Evolutionary conservation across 352 stramenopile species (phyloP).

Genomic region (Phytopythium sindhum): DNA sequence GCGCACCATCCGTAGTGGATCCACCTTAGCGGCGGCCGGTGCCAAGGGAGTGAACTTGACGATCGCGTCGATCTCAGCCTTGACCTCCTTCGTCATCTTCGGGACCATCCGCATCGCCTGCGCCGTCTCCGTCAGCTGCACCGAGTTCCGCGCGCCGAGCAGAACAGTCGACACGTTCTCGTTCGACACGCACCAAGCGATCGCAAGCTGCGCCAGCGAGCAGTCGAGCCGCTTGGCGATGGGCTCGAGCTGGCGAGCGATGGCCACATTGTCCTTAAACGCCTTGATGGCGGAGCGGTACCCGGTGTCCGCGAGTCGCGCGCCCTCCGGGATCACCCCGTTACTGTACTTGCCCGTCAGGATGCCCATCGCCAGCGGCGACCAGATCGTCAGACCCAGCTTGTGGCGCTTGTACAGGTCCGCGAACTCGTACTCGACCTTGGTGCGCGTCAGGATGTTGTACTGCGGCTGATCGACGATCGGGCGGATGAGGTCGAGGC

Average conservation of each 20-base stretch:
- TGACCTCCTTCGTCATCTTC: constrained; percentile 45
- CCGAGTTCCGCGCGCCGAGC: constrained; percentile 32
- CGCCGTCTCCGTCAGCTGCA: constrained; percentile 57
- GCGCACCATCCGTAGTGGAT: constrained; percentile 2
- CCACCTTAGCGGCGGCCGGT: background rate
- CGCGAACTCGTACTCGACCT: constrained; percentile 45
- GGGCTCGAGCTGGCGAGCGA: constrained; percentile 25
- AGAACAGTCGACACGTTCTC: constrained; percentile 51
- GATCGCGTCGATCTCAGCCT: constrained; percentile 42
- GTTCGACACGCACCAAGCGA: constrained; percentile 61
- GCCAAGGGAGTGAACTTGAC: constrained; percentile 8
- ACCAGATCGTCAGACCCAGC: constrained; percentile 38
- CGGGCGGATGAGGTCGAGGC: constrained; percentile 17
- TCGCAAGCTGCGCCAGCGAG: constrained; percentile 38
- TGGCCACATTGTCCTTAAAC: constrained; percentile 13
- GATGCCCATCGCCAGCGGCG: constrained; percentile 36
- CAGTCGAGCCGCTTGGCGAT: constrained; percentile 40
- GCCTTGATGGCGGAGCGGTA: constrained; percentile 28
- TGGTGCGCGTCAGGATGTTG: constrained; percentile 44
- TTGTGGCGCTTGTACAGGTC: constrained; percentile 30
- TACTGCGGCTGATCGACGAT: constrained; percentile 47
- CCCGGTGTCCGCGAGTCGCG: constrained; percentile 23
- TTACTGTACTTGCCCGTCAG: constrained; percentile 59
- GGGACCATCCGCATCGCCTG: constrained; percentile 29
- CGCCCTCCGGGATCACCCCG: constrained; percentile 19